A percentile compares a stretch with the other conserved stretches of the same genome.
phyloP scores from a whole-genome alignment of 2,329 filamentous ascomycete species.

The Microdochium trichocladiopsis region DNA sequence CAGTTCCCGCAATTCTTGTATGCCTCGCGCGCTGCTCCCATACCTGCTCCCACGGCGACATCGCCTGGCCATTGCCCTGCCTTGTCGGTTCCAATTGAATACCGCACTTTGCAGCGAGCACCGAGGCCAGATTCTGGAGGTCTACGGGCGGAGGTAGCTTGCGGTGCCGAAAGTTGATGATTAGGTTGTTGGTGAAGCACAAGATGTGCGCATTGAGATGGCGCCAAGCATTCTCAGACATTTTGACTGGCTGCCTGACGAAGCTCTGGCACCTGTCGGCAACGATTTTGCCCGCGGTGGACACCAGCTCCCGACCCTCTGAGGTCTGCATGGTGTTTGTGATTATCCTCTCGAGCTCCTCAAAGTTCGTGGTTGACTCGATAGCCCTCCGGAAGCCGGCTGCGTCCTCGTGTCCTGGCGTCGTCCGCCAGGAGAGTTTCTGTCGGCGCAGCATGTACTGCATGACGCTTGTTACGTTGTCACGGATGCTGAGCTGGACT shows the following conservation, averaged over 20 bases:
- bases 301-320: background rate
- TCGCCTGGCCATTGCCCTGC: background rate
- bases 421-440: background rate
- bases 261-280: conserved; percentile 3
- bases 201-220: conserved; percentile 14
- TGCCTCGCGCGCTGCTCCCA: background rate
- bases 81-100: background rate
- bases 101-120: background rate
- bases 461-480: conserved; percentile 9
- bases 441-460: conserved; percentile 19
- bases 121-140: background rate
- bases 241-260: background rate
- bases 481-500: conserved; percentile 11
- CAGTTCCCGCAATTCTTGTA: no score
- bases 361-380: background rate
- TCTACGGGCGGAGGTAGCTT: background rate
- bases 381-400: conserved; percentile 6
- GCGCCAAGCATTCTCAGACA: conserved; percentile 6
- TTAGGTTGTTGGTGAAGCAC: conserved; percentile 32
- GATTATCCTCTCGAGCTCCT: background rate
- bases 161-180: conserved; percentile 17
- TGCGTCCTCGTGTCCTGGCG: background rate
- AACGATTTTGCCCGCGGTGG: background rate
- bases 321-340: background rate
- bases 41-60: background rate